phyloP scores from a whole-genome alignment of 78 protist species.

The Monocercomonoides exilis region DNA sequence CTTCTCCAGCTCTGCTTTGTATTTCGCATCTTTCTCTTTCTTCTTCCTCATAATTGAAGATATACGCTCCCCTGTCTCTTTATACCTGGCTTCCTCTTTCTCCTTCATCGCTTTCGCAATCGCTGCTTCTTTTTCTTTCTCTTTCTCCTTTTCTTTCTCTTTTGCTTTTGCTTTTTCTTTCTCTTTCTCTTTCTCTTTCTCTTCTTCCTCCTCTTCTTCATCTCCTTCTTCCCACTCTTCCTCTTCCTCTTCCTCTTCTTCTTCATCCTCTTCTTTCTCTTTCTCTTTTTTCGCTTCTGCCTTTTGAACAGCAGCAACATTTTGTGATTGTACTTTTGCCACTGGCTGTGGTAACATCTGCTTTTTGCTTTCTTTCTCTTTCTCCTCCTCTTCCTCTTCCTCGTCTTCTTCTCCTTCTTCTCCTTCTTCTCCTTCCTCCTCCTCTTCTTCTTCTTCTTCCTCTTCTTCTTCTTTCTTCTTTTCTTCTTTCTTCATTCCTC shows the following conservation, averaged over 20 bases:
- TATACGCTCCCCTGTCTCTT: neutral
- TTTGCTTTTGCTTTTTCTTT: no score
- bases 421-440: no score
- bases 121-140: no score
- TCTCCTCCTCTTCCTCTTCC: no score
- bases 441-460: neutral
- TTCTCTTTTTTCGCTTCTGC: neutral
- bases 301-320: no score
- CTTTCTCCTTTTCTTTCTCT: neutral
- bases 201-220: conserved; percentile 13
- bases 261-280: no score
- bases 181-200: neutral
- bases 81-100: neutral
- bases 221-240: neutral
- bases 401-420: no score
- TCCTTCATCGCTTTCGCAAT: neutral
- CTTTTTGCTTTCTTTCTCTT: no score
- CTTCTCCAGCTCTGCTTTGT: neutral
- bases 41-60: neutral
- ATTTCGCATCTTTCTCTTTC: neutral
- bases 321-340: no score
- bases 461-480: neutral
- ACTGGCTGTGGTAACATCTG: no score
- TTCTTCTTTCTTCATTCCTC: no score
- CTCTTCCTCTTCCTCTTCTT: neutral